phyloP scores from a whole-genome alignment of 495 filamentous ascomycete genomes.

The Sporormia fimetaria region DNA sequence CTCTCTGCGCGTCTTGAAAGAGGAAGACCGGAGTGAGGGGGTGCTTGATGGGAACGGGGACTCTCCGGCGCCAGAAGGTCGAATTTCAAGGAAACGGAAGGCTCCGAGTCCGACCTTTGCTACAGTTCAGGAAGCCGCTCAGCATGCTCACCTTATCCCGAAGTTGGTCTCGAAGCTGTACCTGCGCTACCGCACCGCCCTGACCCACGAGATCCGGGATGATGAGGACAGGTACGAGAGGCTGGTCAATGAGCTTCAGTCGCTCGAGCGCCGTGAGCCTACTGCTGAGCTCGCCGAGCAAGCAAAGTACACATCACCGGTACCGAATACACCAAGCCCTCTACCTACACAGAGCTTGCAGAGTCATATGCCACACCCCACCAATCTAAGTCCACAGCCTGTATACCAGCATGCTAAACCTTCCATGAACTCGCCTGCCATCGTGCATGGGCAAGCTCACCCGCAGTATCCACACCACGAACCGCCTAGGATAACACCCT shows the following conservation, averaged over 20 bases:
- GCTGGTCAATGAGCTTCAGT: constrained; percentile 54
- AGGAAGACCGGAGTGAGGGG: constrained; percentile 46
- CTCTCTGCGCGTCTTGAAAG: constrained; percentile 62
- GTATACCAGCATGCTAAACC: neutral
- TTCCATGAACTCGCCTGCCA: neutral
- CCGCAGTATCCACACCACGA: neutral
- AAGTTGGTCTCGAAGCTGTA: constrained; percentile 62
- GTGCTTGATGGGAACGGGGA: constrained; percentile 7
- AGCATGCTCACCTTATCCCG: constrained; percentile 55
- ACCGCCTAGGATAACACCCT: neutral
- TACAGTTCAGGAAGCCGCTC: constrained; percentile 50
- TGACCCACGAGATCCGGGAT: constrained; percentile 56
- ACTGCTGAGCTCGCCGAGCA: constrained; percentile 30
- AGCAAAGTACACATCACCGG: constrained; percentile 14
- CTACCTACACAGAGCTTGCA: constrained; percentile 4
- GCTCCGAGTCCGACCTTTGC: constrained; percentile 52
- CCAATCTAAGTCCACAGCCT: neutral
- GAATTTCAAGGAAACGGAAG: constrained; percentile 57
- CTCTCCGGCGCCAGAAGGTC: constrained; percentile 30
- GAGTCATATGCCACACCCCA: constrained; percentile 2
- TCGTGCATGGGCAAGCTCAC: neutral
- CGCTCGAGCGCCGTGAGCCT: constrained; percentile 50
- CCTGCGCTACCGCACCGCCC: constrained; percentile 54
- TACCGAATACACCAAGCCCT: constrained; percentile 20
- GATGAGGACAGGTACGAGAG: constrained; percentile 58